Conservation (phyloP, 371 early-diverging fungal species). For the Catenaria anguillulae region DNA sequence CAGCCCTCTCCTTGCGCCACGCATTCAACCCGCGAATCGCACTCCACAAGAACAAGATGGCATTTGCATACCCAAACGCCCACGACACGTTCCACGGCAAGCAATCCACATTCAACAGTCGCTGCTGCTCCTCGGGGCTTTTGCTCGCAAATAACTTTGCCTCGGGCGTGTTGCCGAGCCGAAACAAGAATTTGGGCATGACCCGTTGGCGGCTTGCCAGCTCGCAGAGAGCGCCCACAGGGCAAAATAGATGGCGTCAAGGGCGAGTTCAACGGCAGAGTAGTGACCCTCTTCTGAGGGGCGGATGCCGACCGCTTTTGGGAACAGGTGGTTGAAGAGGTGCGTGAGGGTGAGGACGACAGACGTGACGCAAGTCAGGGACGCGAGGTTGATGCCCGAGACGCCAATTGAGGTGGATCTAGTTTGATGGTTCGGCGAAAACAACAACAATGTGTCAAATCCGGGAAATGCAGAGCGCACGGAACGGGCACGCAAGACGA, state of each 20-base stretch:
- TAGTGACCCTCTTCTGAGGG: background rate
- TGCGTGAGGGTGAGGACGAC: background rate
- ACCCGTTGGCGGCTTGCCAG: background rate
- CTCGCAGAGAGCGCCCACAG: background rate
- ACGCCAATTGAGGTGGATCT: background rate
- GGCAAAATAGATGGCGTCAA: background rate
- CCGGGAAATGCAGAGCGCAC: too few species aligned
- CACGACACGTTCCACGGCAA: slow-evolving; percentile 20
- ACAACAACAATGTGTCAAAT: too few species aligned
- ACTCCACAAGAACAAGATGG: slow-evolving; percentile 5
- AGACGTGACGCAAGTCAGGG: background rate
- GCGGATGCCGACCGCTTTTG: background rate
- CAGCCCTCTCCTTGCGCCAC: background rate
- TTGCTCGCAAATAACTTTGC: background rate
- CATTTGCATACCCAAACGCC: slow-evolving; percentile 16
- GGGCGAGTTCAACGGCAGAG: background rate
- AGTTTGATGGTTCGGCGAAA: too few species aligned
- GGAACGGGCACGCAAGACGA: too few species aligned
- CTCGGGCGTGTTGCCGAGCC: background rate
- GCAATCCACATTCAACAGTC: slow-evolving; percentile 2
- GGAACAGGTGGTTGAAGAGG: background rate
- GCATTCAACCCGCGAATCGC: background rate
- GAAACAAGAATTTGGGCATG: background rate
- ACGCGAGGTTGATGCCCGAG: slow-evolving; percentile 4
- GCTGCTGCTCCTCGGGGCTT: background rate